Base-by-base conservation (phyloP, 2,329 filamentous ascomycete genomes). In the Aspergillus versicolor region DNA sequence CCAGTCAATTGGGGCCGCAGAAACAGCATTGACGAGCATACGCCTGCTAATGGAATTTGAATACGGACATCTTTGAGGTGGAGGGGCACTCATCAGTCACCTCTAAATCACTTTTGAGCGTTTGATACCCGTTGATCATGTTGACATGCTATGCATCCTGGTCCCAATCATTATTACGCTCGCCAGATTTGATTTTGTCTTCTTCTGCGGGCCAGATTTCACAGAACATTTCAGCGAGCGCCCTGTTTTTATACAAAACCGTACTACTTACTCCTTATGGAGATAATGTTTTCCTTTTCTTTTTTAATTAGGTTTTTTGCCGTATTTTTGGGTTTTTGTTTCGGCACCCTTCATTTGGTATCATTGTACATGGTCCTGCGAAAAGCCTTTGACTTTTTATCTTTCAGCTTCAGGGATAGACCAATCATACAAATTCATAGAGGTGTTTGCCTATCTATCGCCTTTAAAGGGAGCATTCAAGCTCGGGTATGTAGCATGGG, bases 1-100 rank as follows among this genome's bases (percentile, higher is more conserved):
- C 93, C 93, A 0, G 83, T 83, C 61, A 95, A 96, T 67, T 97
- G 93, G 93, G 92, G 92, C 1, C 83, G 93, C 41, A 83, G 92
- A 58, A 88, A 87, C 54, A 95, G 90, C 69, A 79, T 92, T 38
- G 89, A 92, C 62, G 81, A 79, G 19, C 63, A 68, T 17, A 58
- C 60, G 22, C 59, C 67, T 60, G 61, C 69, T 51, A 64, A 67
- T 61, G 67, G 49, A 8, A 38, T 54, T 38, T 54, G 13, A 48
- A 19, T n/a, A 54, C 6, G 24, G 19, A 15, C n/a, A 24, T 12
- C 8, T 15, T n/a, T 30, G 12, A 21, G 22, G 8, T 34, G 24
- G 12, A 42, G 50, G 60, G 30, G 57, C 58, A 59, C 61, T 44
- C 3, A 15, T 38, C 19, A 19, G 30, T 37, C 44, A 30, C 17